Evolutionary conservation across 306 rosid species (phyloP).

Genomic region (Quercus engelmannii): DNA sequence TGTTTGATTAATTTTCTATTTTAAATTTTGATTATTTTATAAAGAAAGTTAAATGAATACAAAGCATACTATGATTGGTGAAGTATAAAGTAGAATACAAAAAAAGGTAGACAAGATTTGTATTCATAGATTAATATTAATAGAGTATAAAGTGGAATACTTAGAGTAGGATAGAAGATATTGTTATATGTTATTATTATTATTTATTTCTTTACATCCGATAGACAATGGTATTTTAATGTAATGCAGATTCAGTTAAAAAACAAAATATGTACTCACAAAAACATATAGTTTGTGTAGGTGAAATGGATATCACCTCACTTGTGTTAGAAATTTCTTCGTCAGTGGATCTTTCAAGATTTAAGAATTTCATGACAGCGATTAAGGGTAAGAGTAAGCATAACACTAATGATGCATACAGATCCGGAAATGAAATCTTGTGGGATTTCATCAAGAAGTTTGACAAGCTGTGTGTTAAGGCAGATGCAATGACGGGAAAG

Average conservation of each 20-base stretch:
- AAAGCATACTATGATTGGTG: no score
- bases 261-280: neutral
- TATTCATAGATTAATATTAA: no score
- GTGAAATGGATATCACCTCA: neutral
- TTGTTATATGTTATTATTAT: no score
- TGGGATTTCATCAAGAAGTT: neutral
- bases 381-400: neutral
- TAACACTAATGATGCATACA: neutral
- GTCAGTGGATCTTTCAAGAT: slow-evolving; percentile 15
- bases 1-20: no score
- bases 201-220: neutral
- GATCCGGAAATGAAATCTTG: neutral
- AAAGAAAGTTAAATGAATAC: no score
- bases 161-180: no score
- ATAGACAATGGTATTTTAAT: slow-evolving; percentile 1
- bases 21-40: no score
- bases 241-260: neutral
- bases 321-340: slow-evolving; percentile 11
- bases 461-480: neutral
- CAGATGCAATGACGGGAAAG: neutral
- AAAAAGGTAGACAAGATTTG: no score
- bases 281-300: neutral
- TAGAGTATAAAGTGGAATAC: no score
- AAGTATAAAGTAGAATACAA: no score
- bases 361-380: slow-evolving; percentile 7